These are phyloP conservation scores for Adansonia madagascariensis DNA, from an alignment of 441 rosid genomes.

Conservation along the genomic window DNA sequence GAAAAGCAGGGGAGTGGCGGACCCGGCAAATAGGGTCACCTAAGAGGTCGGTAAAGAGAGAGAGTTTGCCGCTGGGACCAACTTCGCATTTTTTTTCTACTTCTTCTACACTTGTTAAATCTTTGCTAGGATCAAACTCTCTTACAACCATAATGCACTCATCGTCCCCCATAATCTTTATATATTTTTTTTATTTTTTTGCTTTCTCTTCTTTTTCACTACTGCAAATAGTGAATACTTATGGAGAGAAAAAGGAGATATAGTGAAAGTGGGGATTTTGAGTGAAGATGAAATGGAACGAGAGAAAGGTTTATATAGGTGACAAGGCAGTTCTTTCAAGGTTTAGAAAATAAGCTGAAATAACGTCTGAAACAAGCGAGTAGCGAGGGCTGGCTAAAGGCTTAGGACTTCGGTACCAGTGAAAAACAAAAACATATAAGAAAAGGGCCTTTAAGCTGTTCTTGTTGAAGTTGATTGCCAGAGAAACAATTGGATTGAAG, in stretches of 20 bases:
- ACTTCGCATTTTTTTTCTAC: conserved; percentile 92
- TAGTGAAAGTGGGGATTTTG: not conserved
- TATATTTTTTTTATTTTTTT: not conserved
- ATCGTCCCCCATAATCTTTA: conserved; percentile 25
- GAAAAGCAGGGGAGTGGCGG: conserved; percentile 96
- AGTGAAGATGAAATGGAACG: conserved; percentile 21
- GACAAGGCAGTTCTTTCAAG: conserved; percentile 28
- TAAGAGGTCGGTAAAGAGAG: conserved; percentile 92
- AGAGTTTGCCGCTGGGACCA: conserved; percentile 87
- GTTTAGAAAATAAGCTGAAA: not conserved
- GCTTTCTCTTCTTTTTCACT: not conserved
- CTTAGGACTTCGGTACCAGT: too few species aligned
- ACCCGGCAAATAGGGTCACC: conserved; percentile 99
- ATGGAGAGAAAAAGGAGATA: not conserved
- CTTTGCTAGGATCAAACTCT: conserved; percentile 64
- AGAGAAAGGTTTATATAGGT: conserved; percentile 31
- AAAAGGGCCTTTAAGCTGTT: not conserved
- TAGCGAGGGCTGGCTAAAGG: not conserved
- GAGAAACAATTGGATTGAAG: conserved; percentile 29
- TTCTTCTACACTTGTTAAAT: conserved; percentile 63
- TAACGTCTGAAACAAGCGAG: conserved; percentile 50
- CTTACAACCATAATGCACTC: conserved; percentile 51
- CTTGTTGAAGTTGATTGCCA: conserved; percentile 24
- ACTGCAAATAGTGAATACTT: not conserved
- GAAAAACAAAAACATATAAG: not conserved